Conservation (phyloP, 257 asterid species). For the Forsythia suspensa region DNA sequence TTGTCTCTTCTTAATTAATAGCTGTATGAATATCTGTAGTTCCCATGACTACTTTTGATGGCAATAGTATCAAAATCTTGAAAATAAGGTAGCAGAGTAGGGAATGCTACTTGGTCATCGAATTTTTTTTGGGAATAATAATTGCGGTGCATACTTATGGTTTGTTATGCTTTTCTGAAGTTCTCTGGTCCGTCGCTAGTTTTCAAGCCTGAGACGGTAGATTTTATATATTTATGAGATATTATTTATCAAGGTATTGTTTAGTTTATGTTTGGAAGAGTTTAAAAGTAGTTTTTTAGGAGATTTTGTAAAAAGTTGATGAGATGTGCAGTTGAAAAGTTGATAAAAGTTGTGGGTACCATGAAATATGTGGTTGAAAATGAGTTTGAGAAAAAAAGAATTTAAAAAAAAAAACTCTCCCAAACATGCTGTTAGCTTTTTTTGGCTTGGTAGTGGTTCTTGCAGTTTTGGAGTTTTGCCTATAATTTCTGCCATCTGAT, state of each 20-base stretch:
- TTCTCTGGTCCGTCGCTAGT: conserved; percentile 1
- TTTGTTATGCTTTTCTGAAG: not conserved
- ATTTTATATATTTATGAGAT: not conserved
- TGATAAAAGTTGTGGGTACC: too few relatives aligned
- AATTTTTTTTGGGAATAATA: not conserved
- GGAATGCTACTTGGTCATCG: not conserved
- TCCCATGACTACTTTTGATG: not conserved
- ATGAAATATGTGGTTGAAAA: too few relatives aligned
- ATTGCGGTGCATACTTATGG: not conserved
- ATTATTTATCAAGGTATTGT: not conserved
- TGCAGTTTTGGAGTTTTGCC: conserved; percentile 15
- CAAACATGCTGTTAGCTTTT: not conserved
- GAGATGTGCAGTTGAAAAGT: too few relatives aligned
- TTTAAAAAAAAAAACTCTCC: not conserved
- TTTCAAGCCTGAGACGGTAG: not conserved
- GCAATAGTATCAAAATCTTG: conserved; percentile 5
- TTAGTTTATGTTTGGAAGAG: too few relatives aligned
- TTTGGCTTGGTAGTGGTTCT: conserved; percentile 12
- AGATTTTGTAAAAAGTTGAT: too few relatives aligned
- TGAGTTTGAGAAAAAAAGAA: too few relatives aligned
- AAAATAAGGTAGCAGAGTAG: not conserved
- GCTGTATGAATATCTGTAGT: conserved; percentile 14
- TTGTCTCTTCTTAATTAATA: not conserved
- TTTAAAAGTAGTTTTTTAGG: too few relatives aligned
- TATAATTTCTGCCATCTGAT: not conserved